Conservation (phyloP, 352 stramenopile species). For the Phytophthora colocasiae region DNA sequence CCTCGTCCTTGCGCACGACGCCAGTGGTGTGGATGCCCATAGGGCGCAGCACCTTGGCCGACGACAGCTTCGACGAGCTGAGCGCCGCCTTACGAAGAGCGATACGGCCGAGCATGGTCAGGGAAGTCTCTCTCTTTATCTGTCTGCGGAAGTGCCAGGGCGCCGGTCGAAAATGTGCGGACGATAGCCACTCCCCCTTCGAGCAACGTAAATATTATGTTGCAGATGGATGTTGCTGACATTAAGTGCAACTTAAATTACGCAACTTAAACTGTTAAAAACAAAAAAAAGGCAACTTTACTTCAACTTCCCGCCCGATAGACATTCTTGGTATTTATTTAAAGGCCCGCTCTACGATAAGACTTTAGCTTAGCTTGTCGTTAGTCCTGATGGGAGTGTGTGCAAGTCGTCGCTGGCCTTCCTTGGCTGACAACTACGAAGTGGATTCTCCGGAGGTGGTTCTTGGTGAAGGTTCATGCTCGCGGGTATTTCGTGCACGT, state of each 20-base stretch:
- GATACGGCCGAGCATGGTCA: constrained; percentile 77
- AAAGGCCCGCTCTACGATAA: too few relatives aligned
- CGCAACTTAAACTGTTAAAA: background rate
- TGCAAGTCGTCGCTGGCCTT: constrained; percentile 40
- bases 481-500: constrained; percentile 54
- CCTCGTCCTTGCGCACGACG: constrained; percentile 60
- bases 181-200: constrained; percentile 29
- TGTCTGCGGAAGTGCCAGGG: constrained; percentile 18
- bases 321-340: too few relatives aligned
- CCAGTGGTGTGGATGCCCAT: constrained; percentile 69
- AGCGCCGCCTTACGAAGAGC: constrained; percentile 71
- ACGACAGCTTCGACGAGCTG: constrained; percentile 56
- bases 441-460: constrained; percentile 47
- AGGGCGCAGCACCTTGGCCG: constrained; percentile 49
- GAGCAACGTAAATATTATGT: constrained; percentile 18
- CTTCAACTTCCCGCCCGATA: background rate
- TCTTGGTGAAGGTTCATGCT: constrained; percentile 59
- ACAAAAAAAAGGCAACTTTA: background rate
- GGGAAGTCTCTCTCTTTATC: constrained; percentile 13
- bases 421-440: constrained; percentile 49
- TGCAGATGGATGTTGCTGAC: background rate
- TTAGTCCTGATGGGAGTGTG: constrained; percentile 50
- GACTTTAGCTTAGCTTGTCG: background rate
- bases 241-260: background rate
- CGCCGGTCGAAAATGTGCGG: constrained; percentile 18